Evolutionary conservation across 192 early-diverging fungal species (phyloP).

Genomic region (Chytriomyces hyalinus): DNA sequence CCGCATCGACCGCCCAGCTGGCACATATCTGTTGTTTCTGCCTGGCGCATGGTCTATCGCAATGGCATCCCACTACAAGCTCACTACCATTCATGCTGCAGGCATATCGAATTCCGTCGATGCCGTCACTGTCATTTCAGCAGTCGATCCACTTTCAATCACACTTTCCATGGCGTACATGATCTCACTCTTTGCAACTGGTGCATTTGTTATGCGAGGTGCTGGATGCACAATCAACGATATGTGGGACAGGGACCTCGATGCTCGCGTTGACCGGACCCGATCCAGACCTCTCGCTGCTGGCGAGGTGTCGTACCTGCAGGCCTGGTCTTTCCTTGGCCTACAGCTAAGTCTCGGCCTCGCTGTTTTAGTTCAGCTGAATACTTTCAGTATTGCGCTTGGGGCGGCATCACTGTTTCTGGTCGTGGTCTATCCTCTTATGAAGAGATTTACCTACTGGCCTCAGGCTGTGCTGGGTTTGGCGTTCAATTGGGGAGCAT

Average conservation of each 20-base stretch:
- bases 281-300: slow-evolving; percentile 81
- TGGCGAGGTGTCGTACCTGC: slow-evolving; percentile 67
- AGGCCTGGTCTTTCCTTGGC: slow-evolving; percentile 81
- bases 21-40: slow-evolving; percentile 89
- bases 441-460: slow-evolving; percentile 97
- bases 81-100: neutral
- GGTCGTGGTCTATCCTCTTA: slow-evolving; percentile 83
- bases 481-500: slow-evolving; percentile 93
- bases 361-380: slow-evolving; percentile 85
- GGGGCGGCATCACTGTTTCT: slow-evolving; percentile 81
- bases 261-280: slow-evolving; percentile 85
- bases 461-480: slow-evolving; percentile 88
- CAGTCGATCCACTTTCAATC: slow-evolving; percentile 71
- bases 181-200: slow-evolving; percentile 81
- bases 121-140: slow-evolving; percentile 30
- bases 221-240: slow-evolving; percentile 98
- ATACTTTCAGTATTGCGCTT: slow-evolving; percentile 82
- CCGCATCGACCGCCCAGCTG: slow-evolving; percentile 88
- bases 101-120: no score
- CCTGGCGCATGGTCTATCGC: slow-evolving; percentile 77
- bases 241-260: slow-evolving; percentile 92
- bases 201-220: slow-evolving; percentile 90
- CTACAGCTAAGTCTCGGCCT: slow-evolving; percentile 80
- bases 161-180: slow-evolving; percentile 61
- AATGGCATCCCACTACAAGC: slow-evolving; percentile 43